Evolutionary conservation across 805 yeast species (phyloP), one percentile per base, ranked within the genome.

Genomic region (Hemisphaericaspora nanyangensis): DNA sequence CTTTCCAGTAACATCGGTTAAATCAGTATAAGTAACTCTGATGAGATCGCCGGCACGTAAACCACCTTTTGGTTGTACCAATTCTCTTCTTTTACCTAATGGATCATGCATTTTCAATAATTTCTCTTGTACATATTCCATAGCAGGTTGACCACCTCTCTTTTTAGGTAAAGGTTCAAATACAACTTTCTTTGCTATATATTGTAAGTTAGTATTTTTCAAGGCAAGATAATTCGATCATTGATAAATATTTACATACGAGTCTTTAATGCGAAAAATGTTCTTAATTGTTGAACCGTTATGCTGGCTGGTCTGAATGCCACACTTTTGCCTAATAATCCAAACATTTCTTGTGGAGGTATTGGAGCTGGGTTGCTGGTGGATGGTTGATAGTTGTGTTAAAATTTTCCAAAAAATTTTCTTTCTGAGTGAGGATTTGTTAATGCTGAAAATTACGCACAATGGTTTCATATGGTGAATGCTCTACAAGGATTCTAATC

Each of bases 1-100:
- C 58, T 82, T 82, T 5, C 98, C 99, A 17, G 79, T 71, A 46
- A 87, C 82, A 18, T 77, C 76, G 39, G 82, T 77, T 56, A 82
- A 78, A 50, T 77, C 78, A 51, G 72, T 72, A 56, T 85, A 88
- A 24, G 79, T 77, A 4, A 90, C 83, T 46, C 85, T 77, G 28
- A 90, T 79, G 20, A 87, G 71, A 56, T 90, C 97, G 11, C 95
- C 97, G 0, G 95, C 76, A 40, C 86, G 73, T 22, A 90, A 65
- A 6, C 74, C 52, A n/a, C 39, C 44, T 18, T 39, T 41, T 29
- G 50, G 52, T 44, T 65, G 60, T 26, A 62, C 47, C 39, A 65
- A 46, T 2, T 61, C 59, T 35, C 61, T 48, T 46, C 68, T 57
- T 39, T 58, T 47, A 4, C 91, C 93, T 3, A 75, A 65, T 13